A percentile compares a stretch with the other conserved stretches of the same genome.
phyloP scores from a whole-genome alignment of 208 protist species.

The Crithidia expoeki region DNA sequence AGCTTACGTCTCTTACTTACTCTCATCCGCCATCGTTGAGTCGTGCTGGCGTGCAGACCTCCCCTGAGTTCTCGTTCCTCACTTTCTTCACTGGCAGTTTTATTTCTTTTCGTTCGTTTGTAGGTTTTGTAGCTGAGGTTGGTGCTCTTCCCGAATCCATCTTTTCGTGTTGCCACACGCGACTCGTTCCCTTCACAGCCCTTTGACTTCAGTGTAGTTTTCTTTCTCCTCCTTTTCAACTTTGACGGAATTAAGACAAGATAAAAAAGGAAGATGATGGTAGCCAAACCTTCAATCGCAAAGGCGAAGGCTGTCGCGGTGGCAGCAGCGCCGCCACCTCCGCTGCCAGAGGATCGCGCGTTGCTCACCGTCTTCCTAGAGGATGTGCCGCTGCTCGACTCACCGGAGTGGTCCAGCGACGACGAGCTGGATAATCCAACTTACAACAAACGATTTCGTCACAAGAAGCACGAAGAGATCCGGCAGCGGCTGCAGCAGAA shows the following conservation, averaged over 20 bases:
- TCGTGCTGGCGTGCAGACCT: too few species aligned
- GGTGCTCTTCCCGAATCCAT: too few species aligned
- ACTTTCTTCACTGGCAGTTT: background rate
- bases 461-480: constrained; percentile 37
- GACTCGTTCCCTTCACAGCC: too few species aligned
- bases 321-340: background rate
- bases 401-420: constrained; percentile 51
- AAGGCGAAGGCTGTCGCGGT: background rate
- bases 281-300: background rate
- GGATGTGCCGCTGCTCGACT: constrained; percentile 41
- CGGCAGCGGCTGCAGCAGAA: constrained; percentile 12
- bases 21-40: too few species aligned
- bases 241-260: background rate
- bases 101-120: too few species aligned
- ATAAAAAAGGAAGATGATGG: background rate
- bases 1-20: background rate
- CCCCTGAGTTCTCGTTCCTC: background rate
- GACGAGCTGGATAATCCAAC: constrained; percentile 56
- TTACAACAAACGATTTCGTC: constrained; percentile 50
- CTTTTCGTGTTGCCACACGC: too few species aligned
- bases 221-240: background rate
- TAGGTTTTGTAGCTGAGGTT: too few species aligned
- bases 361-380: constrained; percentile 22
- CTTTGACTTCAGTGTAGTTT: background rate
- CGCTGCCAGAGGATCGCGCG: background rate